These are phyloP conservation scores for Cutaneotrichosporon dermatis DNA, from an alignment of 1,284 basidiomycete genomes.

Conservation along the genomic window DNA sequence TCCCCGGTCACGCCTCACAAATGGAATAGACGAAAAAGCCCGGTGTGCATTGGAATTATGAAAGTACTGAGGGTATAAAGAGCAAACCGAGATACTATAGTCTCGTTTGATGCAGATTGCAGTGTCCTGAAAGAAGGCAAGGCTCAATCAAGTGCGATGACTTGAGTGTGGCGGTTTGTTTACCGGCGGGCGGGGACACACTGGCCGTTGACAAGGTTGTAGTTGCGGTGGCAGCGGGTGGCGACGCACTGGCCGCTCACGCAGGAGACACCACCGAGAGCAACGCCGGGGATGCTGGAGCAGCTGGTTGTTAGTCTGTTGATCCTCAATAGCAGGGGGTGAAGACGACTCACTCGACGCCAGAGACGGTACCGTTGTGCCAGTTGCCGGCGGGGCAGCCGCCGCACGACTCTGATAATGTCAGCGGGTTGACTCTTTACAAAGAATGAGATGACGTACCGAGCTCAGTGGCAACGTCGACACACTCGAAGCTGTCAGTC, in stretches of 20 bases:
- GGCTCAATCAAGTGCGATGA: not conserved
- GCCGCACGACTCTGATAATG: conserved; percentile 17
- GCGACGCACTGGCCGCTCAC: conserved; percentile 11
- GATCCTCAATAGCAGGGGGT: no score
- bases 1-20: no score
- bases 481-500: conserved; percentile 8
- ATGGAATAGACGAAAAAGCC: no score
- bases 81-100: no score
- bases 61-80: no score
- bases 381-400: conserved; percentile 9
- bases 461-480: conserved; percentile 11
- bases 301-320: conserved; percentile 8
- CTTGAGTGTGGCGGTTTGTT: not conserved
- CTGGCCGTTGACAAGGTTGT: conserved; percentile 2
- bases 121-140: not conserved
- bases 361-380: conserved; percentile 1
- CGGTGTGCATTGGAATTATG: no score
- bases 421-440: not conserved
- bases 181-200: conserved; percentile 1
- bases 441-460: not conserved
- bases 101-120: not conserved
- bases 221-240: conserved; percentile 10
- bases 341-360: not conserved
- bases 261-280: conserved; percentile 18
- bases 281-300: conserved; percentile 9